phyloP scores from a whole-genome alignment of 768 basidiomycete genomes.

The Russula sp. region DNA sequence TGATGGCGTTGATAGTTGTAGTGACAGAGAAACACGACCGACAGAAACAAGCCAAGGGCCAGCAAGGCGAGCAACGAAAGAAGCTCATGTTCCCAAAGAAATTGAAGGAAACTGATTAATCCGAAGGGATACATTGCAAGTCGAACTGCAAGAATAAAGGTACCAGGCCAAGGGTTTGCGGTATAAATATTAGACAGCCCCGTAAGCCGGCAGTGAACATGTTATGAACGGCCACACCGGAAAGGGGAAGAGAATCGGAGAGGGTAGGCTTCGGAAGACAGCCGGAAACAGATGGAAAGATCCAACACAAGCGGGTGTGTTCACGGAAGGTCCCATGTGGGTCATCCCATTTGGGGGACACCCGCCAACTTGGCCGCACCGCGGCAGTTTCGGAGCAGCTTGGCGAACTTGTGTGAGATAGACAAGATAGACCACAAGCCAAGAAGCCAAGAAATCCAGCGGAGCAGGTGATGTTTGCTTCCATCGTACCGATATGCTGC shows the following conservation, averaged over 20 bases:
- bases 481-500: neutral
- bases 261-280: slow-evolving; percentile 2
- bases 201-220: neutral
- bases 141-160: neutral
- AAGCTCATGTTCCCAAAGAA: slow-evolving; percentile 3
- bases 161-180: neutral
- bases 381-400: neutral
- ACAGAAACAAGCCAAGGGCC: slow-evolving; percentile 24
- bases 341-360: neutral
- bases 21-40: slow-evolving; percentile 1
- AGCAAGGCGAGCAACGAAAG: slow-evolving; percentile 18
- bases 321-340: neutral
- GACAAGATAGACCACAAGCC: neutral
- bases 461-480: slow-evolving; percentile 1
- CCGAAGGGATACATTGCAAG: slow-evolving; percentile 38
- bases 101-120: slow-evolving; percentile 31
- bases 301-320: slow-evolving; percentile 6
- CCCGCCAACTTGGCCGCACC: slow-evolving; percentile 3
- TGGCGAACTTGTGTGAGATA: neutral
- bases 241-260: neutral
- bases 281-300: slow-evolving; percentile 6
- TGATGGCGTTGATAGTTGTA: slow-evolving; percentile 17
- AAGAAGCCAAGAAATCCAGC: neutral
- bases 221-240: neutral
- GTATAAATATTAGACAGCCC: slow-evolving; percentile 7